These are phyloP conservation scores for Saraca asoca DNA, from an alignment of 331 rosid species.

Conservation along the genomic window DNA sequence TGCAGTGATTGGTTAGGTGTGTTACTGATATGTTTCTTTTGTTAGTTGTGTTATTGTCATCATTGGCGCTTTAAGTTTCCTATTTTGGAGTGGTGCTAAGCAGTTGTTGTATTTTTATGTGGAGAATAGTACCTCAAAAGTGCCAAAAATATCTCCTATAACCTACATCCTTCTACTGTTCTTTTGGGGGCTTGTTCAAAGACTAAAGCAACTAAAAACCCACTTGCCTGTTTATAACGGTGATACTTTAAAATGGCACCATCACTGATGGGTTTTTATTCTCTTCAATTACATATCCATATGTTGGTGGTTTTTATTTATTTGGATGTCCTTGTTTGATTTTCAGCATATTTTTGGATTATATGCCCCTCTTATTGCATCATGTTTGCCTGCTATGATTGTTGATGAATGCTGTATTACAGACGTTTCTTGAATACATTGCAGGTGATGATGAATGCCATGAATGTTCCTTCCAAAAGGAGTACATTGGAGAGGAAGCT, in stretches of 20 bases:
- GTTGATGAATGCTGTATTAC: constrained; percentile 30
- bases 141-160: too few relatives aligned
- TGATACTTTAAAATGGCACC: background rate
- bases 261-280: background rate
- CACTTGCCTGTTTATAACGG: constrained; percentile 2
- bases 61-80: constrained; percentile 1
- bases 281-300: background rate
- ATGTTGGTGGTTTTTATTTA: constrained; percentile 20
- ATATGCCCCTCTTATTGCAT: constrained; percentile 6
- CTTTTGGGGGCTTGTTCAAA: background rate
- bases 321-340: constrained; percentile 4
- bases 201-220: constrained; percentile 6
- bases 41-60: constrained; percentile 16
- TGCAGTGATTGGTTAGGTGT: constrained; percentile 17
- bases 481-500: constrained; percentile 97
- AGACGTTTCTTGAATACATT: constrained; percentile 37
- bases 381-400: constrained; percentile 26
- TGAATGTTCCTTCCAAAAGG: constrained; percentile 98
- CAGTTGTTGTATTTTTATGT: background rate
- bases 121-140: background rate
- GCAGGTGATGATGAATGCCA: constrained; percentile 99
- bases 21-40: constrained; percentile 1
- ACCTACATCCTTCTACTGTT: too few relatives aligned
- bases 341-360: constrained; percentile 11
- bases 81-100: background rate